These are phyloP conservation scores for Brassica incana DNA, from an alignment of 345 rosid species.

Conservation along the genomic window DNA sequence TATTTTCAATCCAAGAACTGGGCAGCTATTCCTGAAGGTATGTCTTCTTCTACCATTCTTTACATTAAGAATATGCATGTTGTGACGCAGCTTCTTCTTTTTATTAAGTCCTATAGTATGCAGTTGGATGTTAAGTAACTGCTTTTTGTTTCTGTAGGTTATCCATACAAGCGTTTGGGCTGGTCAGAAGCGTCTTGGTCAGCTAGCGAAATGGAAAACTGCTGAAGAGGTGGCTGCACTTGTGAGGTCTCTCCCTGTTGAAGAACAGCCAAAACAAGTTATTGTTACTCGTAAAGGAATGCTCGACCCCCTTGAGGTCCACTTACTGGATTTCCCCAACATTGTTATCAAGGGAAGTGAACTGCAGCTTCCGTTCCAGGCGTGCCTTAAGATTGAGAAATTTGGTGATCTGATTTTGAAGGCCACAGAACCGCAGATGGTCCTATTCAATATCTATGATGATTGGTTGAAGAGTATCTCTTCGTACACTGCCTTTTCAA, in stretches of 20 bases:
- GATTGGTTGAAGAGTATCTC: constrained; percentile 99
- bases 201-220: constrained; percentile 97
- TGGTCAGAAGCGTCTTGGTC: constrained; percentile 99
- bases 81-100: background rate
- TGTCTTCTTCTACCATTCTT: constrained; percentile 6
- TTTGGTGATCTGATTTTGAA: constrained; percentile 92
- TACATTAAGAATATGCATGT: background rate
- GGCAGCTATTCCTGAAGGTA: constrained; percentile 94
- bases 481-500: constrained; percentile 96
- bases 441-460: constrained; percentile 91
- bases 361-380: constrained; percentile 97
- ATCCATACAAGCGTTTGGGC: constrained; percentile 99
- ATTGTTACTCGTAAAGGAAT: constrained; percentile 98
- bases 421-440: constrained; percentile 98
- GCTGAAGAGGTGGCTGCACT: constrained; percentile 99
- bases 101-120: background rate
- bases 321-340: constrained; percentile 96
- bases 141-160: constrained; percentile 51
- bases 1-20: constrained; percentile 96
- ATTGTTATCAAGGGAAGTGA: constrained; percentile 99
- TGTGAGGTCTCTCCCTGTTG: constrained; percentile 97
- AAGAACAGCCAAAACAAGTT: constrained; percentile 97
- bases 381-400: constrained; percentile 98
- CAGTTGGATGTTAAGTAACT: constrained; percentile 18
- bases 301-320: constrained; percentile 97